Evolutionary conservation across 352 stramenopile species (phyloP).

Genomic region (Elongisporangium anandrum): DNA sequence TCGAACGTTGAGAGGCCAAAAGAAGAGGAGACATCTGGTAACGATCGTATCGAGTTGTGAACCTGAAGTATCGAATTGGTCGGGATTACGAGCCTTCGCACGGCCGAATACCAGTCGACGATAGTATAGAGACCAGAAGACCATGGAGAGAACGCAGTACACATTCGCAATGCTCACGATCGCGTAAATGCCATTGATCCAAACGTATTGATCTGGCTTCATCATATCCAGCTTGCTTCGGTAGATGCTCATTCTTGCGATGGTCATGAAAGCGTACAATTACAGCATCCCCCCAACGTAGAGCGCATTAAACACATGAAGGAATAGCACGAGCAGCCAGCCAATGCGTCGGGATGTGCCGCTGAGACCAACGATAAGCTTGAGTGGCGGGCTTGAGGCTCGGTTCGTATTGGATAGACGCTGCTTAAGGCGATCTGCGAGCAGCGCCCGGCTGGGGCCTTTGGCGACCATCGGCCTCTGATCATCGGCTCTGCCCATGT

Average conservation of each 20-base stretch:
- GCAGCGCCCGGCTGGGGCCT: too few species aligned
- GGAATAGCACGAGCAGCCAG: constrained; percentile 22
- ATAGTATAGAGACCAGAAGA: constrained; percentile 20
- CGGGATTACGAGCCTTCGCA: too few species aligned
- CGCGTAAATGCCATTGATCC: constrained; percentile 13
- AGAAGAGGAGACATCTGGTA: not conserved
- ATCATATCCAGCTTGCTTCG: constrained; percentile 22
- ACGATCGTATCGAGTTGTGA: too few species aligned
- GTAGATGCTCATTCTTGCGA: constrained; percentile 19
- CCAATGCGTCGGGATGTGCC: constrained; percentile 5
- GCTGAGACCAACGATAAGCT: too few species aligned
- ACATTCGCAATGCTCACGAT: constrained; percentile 19
- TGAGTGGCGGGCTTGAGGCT: too few species aligned
- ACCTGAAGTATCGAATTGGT: too few species aligned
- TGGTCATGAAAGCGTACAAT: constrained; percentile 20
- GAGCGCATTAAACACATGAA: constrained; percentile 20
- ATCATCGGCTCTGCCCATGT: too few species aligned
- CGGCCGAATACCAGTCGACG: constrained; percentile 17
- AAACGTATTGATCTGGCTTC: constrained; percentile 19
- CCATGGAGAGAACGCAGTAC: constrained; percentile 19
- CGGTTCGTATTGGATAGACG: too few species aligned
- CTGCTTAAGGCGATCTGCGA: too few species aligned
- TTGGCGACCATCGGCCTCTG: too few species aligned
- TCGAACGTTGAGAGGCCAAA: constrained; percentile 10
- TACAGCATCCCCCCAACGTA: constrained; percentile 16